Evolutionary conservation across 2,329 filamentous ascomycete genomes (phyloP), one percentile per base, ranked within the genome.

Genomic region (Ophiostoma pallidulum): DNA sequence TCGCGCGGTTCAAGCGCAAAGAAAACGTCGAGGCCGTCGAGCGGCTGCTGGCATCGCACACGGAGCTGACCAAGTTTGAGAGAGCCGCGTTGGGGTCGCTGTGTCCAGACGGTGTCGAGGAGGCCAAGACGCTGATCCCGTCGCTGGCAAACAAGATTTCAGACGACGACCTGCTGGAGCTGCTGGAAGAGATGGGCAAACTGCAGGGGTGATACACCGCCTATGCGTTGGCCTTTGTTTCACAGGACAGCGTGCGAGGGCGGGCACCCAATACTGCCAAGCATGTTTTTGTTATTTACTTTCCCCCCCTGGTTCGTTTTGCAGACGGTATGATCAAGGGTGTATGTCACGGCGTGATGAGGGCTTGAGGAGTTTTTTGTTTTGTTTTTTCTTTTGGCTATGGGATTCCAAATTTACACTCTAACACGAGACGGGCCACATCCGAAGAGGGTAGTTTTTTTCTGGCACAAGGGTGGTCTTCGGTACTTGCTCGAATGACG

Each of bases 21-120:
- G 87, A 94, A 65, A 92, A 92, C 56, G 86, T 95, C 61, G 86
- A 95, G 68, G 86, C 88, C n/a, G 88, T 97, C 28, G 89, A 94
- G 67, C 80, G 87, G 51, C 72, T 96, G 58, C 75, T 96, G 54
- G 85, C 85, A 56, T 78, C 83, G 50, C 84, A 88, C 61, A 79
- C 80, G 54, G 80, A 88, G 62, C 71, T 98, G 57, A 86, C 87
- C 60, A 86, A 89, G 64, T 97, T 97, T 63, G 92, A 98, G 75
- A 80, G 88, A 59, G 90, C 88, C 38, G 88, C 96, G 69, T 74
- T 97, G 54, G 91, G 89, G 29, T 94, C 87, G 28, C 73, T 98
- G 33, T 95, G 89, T 66, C 95, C 90, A 63, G 90, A 94, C 59
- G 84, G 82, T 38, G 84, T 88, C 50, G 92, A 98, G 62, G 94